A percentile compares a stretch with the other conserved stretches of the same genome.
Evolutionary conservation across 2,329 filamentous ascomycete species (phyloP).

Genomic region (Sclerotiophoma versabilis): DNA sequence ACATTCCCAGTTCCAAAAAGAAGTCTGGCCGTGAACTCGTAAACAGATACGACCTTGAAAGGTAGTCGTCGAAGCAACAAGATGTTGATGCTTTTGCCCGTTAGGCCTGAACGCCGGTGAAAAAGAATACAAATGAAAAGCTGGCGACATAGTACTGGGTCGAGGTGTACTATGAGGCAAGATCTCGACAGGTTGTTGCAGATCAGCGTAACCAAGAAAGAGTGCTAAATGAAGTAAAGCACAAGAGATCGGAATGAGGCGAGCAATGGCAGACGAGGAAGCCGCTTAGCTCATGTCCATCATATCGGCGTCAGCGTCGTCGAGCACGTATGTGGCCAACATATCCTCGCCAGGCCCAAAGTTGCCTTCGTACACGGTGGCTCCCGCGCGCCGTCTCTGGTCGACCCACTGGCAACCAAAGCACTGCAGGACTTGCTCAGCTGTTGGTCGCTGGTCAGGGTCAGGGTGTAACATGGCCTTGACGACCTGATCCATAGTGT

Average conservation of each 20-base stretch:
- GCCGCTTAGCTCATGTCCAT: slow-evolving; percentile 58
- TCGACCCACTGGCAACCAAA: slow-evolving; percentile 83
- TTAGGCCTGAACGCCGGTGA: slow-evolving; percentile 24
- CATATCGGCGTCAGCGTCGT: slow-evolving; percentile 56
- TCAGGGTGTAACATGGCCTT: slow-evolving; percentile 85
- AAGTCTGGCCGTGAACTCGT: slow-evolving; percentile 25
- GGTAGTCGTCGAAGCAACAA: slow-evolving; percentile 22
- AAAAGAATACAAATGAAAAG: slow-evolving; percentile 16
- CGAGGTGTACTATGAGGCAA: slow-evolving; percentile 12
- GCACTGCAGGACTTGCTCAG: slow-evolving; percentile 74
- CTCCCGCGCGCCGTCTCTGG: slow-evolving; percentile 78
- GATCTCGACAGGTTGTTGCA: slow-evolving; percentile 7
- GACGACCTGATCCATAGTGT: slow-evolving; percentile 84
- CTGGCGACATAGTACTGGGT: slow-evolving; percentile 9
- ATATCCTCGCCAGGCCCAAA: slow-evolving; percentile 82
- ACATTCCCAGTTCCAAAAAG: slow-evolving; percentile 7
- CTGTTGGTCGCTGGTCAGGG: slow-evolving; percentile 74
- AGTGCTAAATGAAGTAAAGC: neutral
- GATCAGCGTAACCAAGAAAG: slow-evolving; percentile 17
- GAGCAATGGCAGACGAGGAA: neutral
- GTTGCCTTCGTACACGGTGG: slow-evolving; percentile 95
- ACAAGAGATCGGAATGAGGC: neutral
- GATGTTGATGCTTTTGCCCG: slow-evolving; percentile 19
- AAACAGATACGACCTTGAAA: slow-evolving; percentile 15
- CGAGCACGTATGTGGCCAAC: slow-evolving; percentile 52